phyloP scores from a whole-genome alignment of 1,139 yeast genomes.

The Yamadazyma mexicana region DNA sequence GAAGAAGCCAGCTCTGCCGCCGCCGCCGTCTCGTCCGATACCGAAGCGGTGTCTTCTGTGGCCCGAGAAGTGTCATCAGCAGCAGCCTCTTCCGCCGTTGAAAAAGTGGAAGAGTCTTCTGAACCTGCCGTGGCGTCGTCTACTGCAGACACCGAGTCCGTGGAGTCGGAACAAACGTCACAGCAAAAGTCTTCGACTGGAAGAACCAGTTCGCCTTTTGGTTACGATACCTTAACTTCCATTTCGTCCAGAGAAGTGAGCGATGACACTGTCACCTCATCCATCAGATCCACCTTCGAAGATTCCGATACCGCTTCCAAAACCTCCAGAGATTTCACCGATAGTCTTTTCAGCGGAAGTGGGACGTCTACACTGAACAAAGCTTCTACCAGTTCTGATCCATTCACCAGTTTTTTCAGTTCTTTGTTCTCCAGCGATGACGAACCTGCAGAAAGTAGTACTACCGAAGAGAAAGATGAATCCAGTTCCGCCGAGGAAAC shows the following conservation, averaged over 20 bases:
- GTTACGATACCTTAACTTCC: background rate
- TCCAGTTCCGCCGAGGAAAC: too few species aligned
- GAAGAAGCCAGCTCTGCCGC: background rate
- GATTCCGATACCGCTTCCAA: background rate
- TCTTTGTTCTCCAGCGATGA: conserved; percentile 7
- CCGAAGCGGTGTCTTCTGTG: too few species aligned
- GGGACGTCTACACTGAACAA: background rate
- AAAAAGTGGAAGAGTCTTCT: background rate
- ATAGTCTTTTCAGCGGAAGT: conserved; percentile 1
- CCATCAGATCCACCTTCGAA: background rate
- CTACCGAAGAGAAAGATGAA: background rate
- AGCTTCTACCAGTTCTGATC: conserved; percentile 4
- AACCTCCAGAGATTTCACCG: conserved; percentile 2
- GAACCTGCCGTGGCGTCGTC: too few species aligned
- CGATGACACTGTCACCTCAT: background rate
- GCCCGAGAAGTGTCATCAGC: background rate
- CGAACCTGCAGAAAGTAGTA: background rate
- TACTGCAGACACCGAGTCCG: too few species aligned
- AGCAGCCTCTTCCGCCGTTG: background rate
- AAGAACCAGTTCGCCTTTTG: background rate
- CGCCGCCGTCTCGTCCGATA: background rate
- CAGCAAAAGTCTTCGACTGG: background rate
- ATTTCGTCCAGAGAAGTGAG: background rate
- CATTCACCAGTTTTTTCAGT: conserved; percentile 8
- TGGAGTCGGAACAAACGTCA: too few species aligned